Evolutionary conservation across 1,284 basidiomycete genomes (phyloP).

Genomic region (Fereydounia khargensis): DNA sequence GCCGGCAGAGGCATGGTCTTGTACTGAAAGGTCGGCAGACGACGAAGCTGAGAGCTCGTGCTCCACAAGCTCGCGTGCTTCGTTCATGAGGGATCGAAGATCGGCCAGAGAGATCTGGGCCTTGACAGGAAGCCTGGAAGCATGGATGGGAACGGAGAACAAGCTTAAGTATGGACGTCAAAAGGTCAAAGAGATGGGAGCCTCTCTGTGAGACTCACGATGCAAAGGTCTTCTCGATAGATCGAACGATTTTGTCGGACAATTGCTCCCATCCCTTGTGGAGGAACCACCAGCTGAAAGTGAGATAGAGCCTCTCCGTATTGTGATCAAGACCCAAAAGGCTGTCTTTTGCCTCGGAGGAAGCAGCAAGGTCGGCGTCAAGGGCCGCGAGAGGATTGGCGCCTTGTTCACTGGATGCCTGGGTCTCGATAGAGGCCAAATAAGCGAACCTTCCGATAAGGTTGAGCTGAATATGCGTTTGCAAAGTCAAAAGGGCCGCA

Average conservation of each 20-base stretch:
- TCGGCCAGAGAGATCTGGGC: slow-evolving; percentile 69
- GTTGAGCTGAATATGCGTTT: slow-evolving; percentile 78
- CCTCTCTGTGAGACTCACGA: too few species aligned
- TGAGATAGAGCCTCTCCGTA: slow-evolving; percentile 74
- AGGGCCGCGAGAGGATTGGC: neutral
- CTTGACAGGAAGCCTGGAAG: slow-evolving; percentile 73
- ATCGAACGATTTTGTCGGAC: slow-evolving; percentile 68
- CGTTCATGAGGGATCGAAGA: slow-evolving; percentile 60
- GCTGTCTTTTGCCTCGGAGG: neutral
- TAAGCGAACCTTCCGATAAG: slow-evolving; percentile 80
- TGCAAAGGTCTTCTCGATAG: slow-evolving; percentile 73
- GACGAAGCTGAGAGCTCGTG: slow-evolving; percentile 1
- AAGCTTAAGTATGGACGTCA: too few species aligned
- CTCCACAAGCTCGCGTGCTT: slow-evolving; percentile 21
- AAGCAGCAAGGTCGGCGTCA: slow-evolving; percentile 1
- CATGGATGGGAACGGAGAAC: too few species aligned
- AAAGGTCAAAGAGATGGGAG: too few species aligned
- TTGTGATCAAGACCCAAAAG: slow-evolving; percentile 58
- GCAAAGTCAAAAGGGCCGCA: slow-evolving; percentile 73
- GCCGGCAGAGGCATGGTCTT: neutral
- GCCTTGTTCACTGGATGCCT: too few species aligned
- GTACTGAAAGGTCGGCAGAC: too few species aligned
- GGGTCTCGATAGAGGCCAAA: slow-evolving; percentile 68
- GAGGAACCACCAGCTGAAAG: slow-evolving; percentile 84
- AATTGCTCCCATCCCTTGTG: slow-evolving; percentile 85